A percentile compares a stretch with the other conserved stretches of the same genome.
These are phyloP conservation scores for Buddleja alternifolia DNA, from an alignment of 257 asterid genomes.

Conservation along the genomic window DNA sequence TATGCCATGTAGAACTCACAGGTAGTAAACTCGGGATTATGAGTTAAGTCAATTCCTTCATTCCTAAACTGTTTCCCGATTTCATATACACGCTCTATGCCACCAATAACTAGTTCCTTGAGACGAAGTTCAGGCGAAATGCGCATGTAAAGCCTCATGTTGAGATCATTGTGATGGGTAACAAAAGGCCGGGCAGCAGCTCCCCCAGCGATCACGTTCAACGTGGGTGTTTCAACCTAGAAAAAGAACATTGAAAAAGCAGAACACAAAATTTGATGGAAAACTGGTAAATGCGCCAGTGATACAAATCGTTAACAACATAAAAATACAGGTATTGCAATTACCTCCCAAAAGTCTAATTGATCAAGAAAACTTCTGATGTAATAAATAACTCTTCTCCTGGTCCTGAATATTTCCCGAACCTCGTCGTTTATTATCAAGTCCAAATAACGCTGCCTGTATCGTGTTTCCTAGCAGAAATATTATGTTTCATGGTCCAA, in stretches of 20 bases:
- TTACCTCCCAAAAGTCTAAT: slow-evolving; percentile 79
- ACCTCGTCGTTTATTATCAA: slow-evolving; percentile 79
- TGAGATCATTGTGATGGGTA: slow-evolving; percentile 84
- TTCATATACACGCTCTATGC: slow-evolving; percentile 88
- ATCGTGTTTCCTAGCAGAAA: slow-evolving; percentile 77
- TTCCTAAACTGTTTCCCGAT: slow-evolving; percentile 92
- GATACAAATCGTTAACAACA: background rate
- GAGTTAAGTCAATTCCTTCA: slow-evolving; percentile 91
- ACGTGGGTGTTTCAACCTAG: slow-evolving; percentile 95
- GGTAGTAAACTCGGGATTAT: slow-evolving; percentile 91
- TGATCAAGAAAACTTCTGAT: slow-evolving; percentile 67
- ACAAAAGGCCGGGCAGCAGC: slow-evolving; percentile 95
- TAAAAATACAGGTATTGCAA: slow-evolving; percentile 1
- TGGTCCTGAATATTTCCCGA: slow-evolving; percentile 73
- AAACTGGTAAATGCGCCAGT: background rate
- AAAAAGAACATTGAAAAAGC: background rate
- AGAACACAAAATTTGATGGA: slow-evolving; percentile 9
- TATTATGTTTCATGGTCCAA: slow-evolving; percentile 3
- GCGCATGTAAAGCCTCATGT: slow-evolving; percentile 81
- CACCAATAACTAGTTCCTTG: slow-evolving; percentile 90
- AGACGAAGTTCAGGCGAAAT: slow-evolving; percentile 89
- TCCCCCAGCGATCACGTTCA: slow-evolving; percentile 91
- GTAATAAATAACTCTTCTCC: slow-evolving; percentile 68
- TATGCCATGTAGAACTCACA: slow-evolving; percentile 95
- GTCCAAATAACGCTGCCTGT: slow-evolving; percentile 88